A percentile compares a stretch with the other conserved stretches of the same genome.
Evolutionary conservation across 2,329 filamentous ascomycete species (phyloP).

Genomic region (Teratosphaeria destructans): DNA sequence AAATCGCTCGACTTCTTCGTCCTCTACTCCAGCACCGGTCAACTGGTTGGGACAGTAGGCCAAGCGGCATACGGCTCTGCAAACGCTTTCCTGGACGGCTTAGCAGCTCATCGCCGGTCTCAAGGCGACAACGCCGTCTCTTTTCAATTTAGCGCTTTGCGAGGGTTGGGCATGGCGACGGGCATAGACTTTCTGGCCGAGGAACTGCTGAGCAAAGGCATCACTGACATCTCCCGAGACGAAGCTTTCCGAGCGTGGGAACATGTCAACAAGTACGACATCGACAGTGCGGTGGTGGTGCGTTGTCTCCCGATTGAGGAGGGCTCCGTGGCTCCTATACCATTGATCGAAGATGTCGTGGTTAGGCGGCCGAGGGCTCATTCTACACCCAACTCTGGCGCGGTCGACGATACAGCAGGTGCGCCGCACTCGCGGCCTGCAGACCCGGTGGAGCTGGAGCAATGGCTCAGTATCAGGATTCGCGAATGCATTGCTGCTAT

Average conservation of each 20-base stretch:
- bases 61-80: neutral
- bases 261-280: neutral
- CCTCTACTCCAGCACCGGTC: neutral
- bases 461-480: neutral
- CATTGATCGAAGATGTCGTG: neutral
- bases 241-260: neutral
- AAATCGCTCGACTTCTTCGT: neutral
- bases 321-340: neutral
- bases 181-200: neutral
- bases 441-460: neutral
- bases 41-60: neutral
- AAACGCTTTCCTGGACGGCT: neutral
- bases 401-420: neutral
- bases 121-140: neutral
- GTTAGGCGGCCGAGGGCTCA: neutral
- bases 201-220: neutral
- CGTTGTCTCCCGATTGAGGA: neutral
- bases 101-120: neutral
- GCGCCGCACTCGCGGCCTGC: neutral
- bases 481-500: neutral
- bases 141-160: neutral
- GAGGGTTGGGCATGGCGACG: neutral
- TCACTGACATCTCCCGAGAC: neutral
- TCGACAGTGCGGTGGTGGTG: neutral
- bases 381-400: neutral